Evolutionary conservation across 441 rosid genomes (phyloP).

Genomic region (Arabidopsis hybrid): DNA sequence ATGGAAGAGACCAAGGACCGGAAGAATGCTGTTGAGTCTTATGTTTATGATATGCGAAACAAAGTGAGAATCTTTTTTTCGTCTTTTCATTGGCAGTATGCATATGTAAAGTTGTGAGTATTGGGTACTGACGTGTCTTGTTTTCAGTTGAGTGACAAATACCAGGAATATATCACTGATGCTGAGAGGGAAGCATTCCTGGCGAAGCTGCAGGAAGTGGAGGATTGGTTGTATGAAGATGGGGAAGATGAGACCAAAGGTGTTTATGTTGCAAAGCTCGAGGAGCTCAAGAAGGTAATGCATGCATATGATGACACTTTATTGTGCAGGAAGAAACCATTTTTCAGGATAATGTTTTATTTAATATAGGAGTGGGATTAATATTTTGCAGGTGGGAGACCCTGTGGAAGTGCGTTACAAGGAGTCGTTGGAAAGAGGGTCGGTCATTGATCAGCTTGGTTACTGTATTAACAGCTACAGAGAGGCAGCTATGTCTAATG

Average conservation of each 20-base stretch:
- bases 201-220: slow-evolving; percentile 75
- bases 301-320: not conserved
- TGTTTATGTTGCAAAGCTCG: slow-evolving; percentile 90
- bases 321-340: not conserved
- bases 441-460: slow-evolving; percentile 75
- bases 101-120: not conserved
- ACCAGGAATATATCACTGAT: slow-evolving; percentile 76
- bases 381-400: slow-evolving; percentile 74
- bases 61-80: slow-evolving; percentile 55
- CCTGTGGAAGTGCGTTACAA: slow-evolving; percentile 85
- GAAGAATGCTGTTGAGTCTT: slow-evolving; percentile 97
- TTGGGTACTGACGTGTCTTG: slow-evolving; percentile 19
- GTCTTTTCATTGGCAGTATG: not conserved
- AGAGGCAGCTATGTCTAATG: slow-evolving; percentile 84
- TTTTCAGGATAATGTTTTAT: not conserved
- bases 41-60: slow-evolving; percentile 97
- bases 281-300: slow-evolving; percentile 88
- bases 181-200: slow-evolving; percentile 72
- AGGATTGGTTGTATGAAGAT: slow-evolving; percentile 98
- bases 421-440: slow-evolving; percentile 72
- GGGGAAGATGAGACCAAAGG: slow-evolving; percentile 99
- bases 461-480: slow-evolving; percentile 86
- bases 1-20: slow-evolving; percentile 98
- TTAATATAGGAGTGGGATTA: not conserved
- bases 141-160: slow-evolving; percentile 76